These are phyloP conservation scores for Daedaleopsis sinensis DNA, from an alignment of 768 basidiomycete species.

Conservation along the genomic window DNA sequence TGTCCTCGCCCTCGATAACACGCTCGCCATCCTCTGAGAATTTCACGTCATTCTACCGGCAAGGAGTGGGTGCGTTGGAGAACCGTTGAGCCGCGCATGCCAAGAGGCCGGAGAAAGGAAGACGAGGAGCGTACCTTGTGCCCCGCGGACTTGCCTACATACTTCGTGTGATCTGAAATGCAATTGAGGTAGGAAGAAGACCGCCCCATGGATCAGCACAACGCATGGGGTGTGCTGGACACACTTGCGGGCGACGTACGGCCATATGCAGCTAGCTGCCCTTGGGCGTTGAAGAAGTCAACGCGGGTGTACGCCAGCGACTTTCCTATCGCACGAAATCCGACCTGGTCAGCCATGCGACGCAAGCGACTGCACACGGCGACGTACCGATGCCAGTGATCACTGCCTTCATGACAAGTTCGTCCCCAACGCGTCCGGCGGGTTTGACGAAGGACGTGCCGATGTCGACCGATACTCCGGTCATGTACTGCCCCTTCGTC, in stretches of 20 bases:
- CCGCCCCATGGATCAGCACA: neutral
- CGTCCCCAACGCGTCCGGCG: conserved; percentile 71
- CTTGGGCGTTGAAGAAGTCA: conserved; percentile 68
- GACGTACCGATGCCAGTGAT: conserved; percentile 70
- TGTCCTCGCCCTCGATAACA: conserved; percentile 65
- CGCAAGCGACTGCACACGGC: too few species aligned
- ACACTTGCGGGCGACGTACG: conserved; percentile 47
- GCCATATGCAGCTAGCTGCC: conserved; percentile 80
- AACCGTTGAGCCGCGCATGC: conserved; percentile 25
- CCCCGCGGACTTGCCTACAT: conserved; percentile 67
- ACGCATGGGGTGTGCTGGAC: neutral
- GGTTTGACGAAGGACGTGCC: conserved; percentile 77
- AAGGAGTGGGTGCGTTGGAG: neutral
- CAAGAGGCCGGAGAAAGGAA: conserved; percentile 21
- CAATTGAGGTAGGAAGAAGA: neutral
- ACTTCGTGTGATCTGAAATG: conserved; percentile 78
- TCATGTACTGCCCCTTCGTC: conserved; percentile 82
- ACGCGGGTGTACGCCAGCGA: conserved; percentile 81
- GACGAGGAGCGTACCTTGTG: conserved; percentile 38
- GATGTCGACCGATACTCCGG: conserved; percentile 85
- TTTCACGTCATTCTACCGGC: conserved; percentile 68
- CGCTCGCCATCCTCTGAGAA: conserved; percentile 79
- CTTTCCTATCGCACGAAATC: conserved; percentile 50
- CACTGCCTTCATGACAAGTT: conserved; percentile 62
- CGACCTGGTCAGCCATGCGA: neutral